These are phyloP conservation scores for Phytophthora chlamydospora DNA, from an alignment of 352 stramenopile genomes.

Conservation along the genomic window DNA sequence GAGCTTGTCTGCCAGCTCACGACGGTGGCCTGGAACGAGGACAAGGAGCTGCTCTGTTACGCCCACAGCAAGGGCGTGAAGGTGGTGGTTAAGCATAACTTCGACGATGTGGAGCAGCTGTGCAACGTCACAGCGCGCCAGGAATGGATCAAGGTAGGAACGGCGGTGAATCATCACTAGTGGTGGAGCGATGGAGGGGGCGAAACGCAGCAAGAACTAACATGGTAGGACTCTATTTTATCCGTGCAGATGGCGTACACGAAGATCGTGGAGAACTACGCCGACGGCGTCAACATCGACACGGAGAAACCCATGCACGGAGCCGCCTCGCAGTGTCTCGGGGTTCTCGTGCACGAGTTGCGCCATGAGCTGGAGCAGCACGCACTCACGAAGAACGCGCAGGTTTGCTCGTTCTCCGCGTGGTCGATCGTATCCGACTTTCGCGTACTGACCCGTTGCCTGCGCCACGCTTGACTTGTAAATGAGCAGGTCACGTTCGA, in stretches of 20 bases:
- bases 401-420: slow-evolving; percentile 40
- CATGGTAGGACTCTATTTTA: not conserved
- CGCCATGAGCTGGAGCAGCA: slow-evolving; percentile 57
- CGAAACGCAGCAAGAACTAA: not conserved
- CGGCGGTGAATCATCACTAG: not conserved
- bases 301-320: slow-evolving; percentile 75
- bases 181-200: too few species aligned
- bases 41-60: slow-evolving; percentile 84
- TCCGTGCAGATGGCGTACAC: slow-evolving; percentile 50
- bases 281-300: slow-evolving; percentile 87
- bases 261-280: slow-evolving; percentile 68
- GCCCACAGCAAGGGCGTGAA: slow-evolving; percentile 80
- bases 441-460: slow-evolving; percentile 6
- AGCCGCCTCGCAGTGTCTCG: slow-evolving; percentile 50
- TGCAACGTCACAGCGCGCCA: slow-evolving; percentile 56
- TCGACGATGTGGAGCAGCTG: slow-evolving; percentile 66
- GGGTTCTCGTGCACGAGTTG: slow-evolving; percentile 64
- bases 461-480: slow-evolving; percentile 1
- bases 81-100: slow-evolving; percentile 84
- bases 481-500: slow-evolving; percentile 76
- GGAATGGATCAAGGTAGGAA: slow-evolving; percentile 60
- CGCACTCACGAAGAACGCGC: slow-evolving; percentile 61
- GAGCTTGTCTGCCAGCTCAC: slow-evolving; percentile 47
- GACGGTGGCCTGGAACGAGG: slow-evolving; percentile 84
- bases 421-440: not conserved